Conservation (phyloP, 345 rosid genomes). For the Eucalyptus curtisii region DNA sequence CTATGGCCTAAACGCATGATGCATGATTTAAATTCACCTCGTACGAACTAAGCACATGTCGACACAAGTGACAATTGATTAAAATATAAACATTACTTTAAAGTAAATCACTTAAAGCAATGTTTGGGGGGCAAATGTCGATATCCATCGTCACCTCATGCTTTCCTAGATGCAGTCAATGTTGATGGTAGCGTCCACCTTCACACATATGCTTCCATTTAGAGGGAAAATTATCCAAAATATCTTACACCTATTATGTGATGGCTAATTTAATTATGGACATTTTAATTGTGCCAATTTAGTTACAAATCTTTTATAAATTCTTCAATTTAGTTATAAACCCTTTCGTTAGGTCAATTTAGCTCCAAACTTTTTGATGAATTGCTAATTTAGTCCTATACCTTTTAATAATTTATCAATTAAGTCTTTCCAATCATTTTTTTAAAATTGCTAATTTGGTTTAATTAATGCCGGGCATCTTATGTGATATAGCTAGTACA, state of each 20-base stretch:
- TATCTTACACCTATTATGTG: too few species aligned
- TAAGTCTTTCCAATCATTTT: too few species aligned
- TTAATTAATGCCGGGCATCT: too few species aligned
- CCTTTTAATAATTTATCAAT: not conserved
- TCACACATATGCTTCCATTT: not conserved
- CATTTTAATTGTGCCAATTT: too few species aligned
- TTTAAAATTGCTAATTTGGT: too few species aligned
- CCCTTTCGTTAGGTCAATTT: not conserved
- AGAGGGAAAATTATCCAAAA: not conserved
- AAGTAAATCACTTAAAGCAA: not conserved
- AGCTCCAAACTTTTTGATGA: too few species aligned
- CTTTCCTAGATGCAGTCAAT: not conserved
- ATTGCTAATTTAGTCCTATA: too few species aligned
- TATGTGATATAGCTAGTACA: fast-evolving
- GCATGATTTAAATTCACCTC: not conserved
- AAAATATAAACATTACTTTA: not conserved
- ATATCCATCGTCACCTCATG: not conserved
- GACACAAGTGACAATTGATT: not conserved
- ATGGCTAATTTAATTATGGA: too few species aligned
- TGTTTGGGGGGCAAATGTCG: not conserved
- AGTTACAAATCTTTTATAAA: too few species aligned
- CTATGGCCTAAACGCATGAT: not conserved
- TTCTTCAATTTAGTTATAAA: too few species aligned
- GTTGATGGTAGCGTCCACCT: not conserved
- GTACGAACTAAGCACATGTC: not conserved